Conservation (phyloP, 2,329 filamentous ascomycete species). For the Penicillium sp. region DNA sequence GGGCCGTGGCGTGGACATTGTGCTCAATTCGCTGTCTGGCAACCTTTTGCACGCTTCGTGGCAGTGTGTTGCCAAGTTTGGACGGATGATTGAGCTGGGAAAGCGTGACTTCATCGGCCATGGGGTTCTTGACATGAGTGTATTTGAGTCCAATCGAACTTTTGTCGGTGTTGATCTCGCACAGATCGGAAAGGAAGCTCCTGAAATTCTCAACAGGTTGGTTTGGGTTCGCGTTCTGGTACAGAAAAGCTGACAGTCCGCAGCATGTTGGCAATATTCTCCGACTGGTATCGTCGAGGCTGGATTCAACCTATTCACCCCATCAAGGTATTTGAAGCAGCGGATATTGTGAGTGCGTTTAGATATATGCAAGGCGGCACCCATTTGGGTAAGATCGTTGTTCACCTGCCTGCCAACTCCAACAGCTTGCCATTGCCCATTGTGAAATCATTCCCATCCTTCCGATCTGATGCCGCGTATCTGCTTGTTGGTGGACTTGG, state of each 20-base stretch:
- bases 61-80: slow-evolving; percentile 29
- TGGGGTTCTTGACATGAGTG: slow-evolving; percentile 12
- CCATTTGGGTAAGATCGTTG: slow-evolving; percentile 20
- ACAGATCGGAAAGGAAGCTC: slow-evolving; percentile 2
- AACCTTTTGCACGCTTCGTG: slow-evolving; percentile 27
- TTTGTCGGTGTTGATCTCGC: slow-evolving; percentile 17
- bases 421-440: background rate
- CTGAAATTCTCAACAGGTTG: slow-evolving; percentile 1
- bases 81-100: slow-evolving; percentile 26
- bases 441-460: background rate
- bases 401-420: slow-evolving; percentile 5
- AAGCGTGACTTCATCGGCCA: slow-evolving; percentile 23
- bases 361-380: slow-evolving; percentile 18
- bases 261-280: slow-evolving; percentile 4
- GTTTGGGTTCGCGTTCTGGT: fast-evolving
- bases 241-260: background rate
- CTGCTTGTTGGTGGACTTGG: slow-evolving; percentile 15
- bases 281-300: slow-evolving; percentile 4
- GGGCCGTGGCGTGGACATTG: slow-evolving; percentile 23
- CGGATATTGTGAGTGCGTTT: slow-evolving; percentile 11
- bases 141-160: slow-evolving; percentile 13
- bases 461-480: slow-evolving; percentile 4
- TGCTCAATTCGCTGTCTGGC: slow-evolving; percentile 26
- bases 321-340: slow-evolving; percentile 5
- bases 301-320: slow-evolving; percentile 8